A percentile compares a stretch with the other conserved stretches of the same genome.
Conservation (phyloP, 345 rosid genomes). For the Gossypium australe region DNA sequence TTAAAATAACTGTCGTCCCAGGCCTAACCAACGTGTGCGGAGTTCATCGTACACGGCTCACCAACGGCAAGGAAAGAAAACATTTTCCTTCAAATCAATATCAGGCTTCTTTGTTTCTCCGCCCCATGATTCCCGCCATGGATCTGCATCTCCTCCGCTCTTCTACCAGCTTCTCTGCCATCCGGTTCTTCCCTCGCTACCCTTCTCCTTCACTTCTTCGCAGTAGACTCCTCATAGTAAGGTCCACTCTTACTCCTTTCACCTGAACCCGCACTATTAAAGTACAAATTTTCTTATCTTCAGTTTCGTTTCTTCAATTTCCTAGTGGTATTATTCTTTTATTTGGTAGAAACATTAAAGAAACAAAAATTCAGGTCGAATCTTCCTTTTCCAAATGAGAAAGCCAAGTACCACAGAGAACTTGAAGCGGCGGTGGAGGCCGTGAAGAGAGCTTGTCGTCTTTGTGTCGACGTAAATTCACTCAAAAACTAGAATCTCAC, state of each 20-base stretch:
- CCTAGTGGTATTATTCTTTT: neutral
- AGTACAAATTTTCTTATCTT: neutral
- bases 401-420: constrained; percentile 64
- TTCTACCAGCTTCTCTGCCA: constrained; percentile 13
- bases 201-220: neutral
- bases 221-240: neutral
- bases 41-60: neutral
- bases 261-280: neutral
- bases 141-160: constrained; percentile 29
- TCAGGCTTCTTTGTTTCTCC: neutral
- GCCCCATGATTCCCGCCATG: constrained; percentile 26
- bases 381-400: constrained; percentile 58
- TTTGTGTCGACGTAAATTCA: constrained; percentile 58
- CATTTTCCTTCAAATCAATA: neutral
- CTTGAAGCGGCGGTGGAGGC: constrained; percentile 66
- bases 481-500: neutral
- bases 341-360: too few species aligned
- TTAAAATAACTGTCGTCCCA: neutral
- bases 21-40: neutral
- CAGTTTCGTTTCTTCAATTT: neutral
- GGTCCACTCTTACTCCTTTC: neutral
- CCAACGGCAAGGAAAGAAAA: neutral
- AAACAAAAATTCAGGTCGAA: constrained; percentile 33
- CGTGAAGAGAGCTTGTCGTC: constrained; percentile 74
- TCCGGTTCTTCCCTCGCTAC: neutral